Conservation (phyloP, 225 moss, liverwort and hornwort species). For the Pseudisothecium myosuroides region DNA sequence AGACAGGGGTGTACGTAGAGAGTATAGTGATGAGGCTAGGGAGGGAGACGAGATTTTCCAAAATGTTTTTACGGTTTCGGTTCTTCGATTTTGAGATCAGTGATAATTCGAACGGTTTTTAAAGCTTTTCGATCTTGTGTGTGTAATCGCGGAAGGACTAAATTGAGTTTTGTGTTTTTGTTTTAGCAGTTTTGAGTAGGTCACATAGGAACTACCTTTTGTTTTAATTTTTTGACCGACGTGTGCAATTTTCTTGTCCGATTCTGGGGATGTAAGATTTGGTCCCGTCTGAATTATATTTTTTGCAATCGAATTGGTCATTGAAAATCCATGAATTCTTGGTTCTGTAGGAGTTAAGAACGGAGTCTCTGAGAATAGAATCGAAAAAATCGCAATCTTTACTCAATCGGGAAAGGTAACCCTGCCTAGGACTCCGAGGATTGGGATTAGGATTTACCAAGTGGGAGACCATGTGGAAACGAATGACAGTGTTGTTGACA, state of each 20-base stretch:
- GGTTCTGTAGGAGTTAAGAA: background rate
- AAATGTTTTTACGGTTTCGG: background rate
- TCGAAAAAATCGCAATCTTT: background rate
- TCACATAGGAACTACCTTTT: background rate
- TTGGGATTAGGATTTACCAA: background rate
- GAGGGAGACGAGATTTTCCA: background rate
- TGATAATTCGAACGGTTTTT: background rate
- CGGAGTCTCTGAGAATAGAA: background rate
- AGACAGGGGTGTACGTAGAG: background rate
- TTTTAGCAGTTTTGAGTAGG: background rate
- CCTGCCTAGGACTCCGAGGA: background rate
- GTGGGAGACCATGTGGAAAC: constrained; percentile 9
- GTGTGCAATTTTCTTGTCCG: too few species aligned
- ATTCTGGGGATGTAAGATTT: background rate
- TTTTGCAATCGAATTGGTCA: background rate
- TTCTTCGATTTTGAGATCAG: background rate
- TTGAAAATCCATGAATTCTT: too few species aligned
- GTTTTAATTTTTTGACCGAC: background rate
- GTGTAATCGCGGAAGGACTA: background rate
- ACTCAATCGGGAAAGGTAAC: background rate
- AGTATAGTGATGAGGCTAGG: background rate
- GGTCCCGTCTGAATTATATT: background rate
- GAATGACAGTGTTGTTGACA: background rate
- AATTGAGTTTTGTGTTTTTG: background rate
- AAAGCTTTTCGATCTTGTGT: background rate